Evolutionary conservation across 2,329 filamentous ascomycete genomes (phyloP).

Genomic region (Fusarium protoensiforme): DNA sequence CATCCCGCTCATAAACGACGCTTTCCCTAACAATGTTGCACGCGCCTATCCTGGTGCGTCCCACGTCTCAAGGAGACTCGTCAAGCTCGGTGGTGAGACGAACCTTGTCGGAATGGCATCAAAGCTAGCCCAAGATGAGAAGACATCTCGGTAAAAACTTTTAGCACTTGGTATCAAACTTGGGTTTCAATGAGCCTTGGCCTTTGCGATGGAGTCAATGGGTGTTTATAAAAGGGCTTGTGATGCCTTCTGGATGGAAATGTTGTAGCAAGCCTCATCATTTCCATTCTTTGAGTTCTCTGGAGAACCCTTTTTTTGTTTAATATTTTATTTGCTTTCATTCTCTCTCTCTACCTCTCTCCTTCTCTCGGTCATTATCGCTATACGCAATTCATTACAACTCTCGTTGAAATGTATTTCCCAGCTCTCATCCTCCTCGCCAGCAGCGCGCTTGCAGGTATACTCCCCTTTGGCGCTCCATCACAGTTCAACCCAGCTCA

Average conservation of each 20-base stretch:
- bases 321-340: background rate
- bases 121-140: constrained; percentile 3
- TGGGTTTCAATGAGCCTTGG: background rate
- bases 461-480: background rate
- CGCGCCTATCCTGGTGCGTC: constrained; percentile 19
- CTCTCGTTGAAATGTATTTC: constrained; percentile 30
- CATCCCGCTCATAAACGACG: background rate
- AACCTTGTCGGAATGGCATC: constrained; percentile 10
- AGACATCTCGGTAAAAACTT: background rate
- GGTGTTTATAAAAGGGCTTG: constrained; percentile 21
- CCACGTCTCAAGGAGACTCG: constrained; percentile 27
- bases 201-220: constrained; percentile 5
- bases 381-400: background rate
- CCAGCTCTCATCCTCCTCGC: constrained; percentile 27
- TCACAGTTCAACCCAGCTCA: background rate
- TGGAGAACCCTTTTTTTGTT: background rate
- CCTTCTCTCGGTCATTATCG: background rate
- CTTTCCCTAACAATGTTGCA: background rate
- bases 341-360: background rate
- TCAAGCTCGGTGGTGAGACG: constrained; percentile 22
- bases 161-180: constrained; percentile 4
- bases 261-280: background rate
- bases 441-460: constrained; percentile 35
- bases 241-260: background rate
- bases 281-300: background rate